Base-by-base conservation (phyloP, 805 yeast genomes). In the Schizosaccharomyces cryophilus region DNA sequence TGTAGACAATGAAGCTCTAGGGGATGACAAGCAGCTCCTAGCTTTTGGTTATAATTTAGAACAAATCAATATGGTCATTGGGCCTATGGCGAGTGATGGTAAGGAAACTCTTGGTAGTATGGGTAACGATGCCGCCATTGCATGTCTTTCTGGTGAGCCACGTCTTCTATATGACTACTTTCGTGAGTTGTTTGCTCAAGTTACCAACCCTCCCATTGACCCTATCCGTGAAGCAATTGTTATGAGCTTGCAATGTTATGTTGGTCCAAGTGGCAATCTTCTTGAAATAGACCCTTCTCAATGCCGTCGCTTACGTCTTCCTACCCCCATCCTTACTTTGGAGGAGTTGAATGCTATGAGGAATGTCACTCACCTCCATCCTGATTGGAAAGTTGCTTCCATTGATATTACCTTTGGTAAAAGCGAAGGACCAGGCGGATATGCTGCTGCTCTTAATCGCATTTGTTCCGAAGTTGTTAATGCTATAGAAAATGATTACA, bases 221-320 rank as follows among this genome's bases (percentile, higher is more conserved):
- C 97, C 98, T 61, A 93, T 90, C 67, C 83, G 97, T 72, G 98
- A 90, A 75, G 83, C 84, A 63, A 86, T 90, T 66, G 97, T 93
- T 69, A 90, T 90, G 98, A 87, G 96, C 13, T 78, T 93, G 66
- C 96, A 90, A 72, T 90, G 98, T 74, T 87, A 85, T 72, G 83
- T 90, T 68, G 98, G 98, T 62, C 97, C 97, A n/a, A 97, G 93
- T 73, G 97, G 95, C 62, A 90, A 90, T 71, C 74, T 90, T 65
- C 78, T 90, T 69, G 97, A 93, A 72, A 87, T 88, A 89, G 82
- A 84, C 68, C 83, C 96, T 9, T 77, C 78, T 62, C 97, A 93
- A 75, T 90, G 96, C 77, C 85, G 89, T 75, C 79, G 97, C 66
- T 77, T 90, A 69, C 74, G 84, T 65, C 76, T 90, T 71, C 80